These are phyloP conservation scores for Astrothelium macrocarpum DNA, from an alignment of 495 filamentous ascomycete species.

Conservation along the genomic window DNA sequence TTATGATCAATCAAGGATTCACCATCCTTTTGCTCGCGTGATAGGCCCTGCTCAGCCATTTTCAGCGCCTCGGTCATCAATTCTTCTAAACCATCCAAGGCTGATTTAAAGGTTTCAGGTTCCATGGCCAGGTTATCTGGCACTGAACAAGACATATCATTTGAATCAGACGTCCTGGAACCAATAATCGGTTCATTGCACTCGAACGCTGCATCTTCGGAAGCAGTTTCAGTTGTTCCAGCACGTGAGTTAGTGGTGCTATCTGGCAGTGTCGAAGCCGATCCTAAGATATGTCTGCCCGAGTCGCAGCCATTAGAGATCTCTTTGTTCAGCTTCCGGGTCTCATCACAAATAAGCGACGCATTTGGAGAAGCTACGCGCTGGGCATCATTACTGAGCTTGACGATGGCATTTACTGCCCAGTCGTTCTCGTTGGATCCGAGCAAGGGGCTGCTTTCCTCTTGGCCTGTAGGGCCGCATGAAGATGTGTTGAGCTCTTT, in stretches of 20 bases:
- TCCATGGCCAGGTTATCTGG: neutral
- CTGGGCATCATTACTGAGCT: neutral
- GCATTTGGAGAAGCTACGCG: neutral
- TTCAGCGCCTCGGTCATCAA: slow-evolving; percentile 1
- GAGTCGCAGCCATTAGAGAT: neutral
- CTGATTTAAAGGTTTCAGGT: neutral
- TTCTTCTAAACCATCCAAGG: neutral
- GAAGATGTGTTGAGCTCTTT: neutral
- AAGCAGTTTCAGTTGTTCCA: too few species aligned
- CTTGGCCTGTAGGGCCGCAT: neutral
- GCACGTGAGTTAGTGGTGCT: neutral
- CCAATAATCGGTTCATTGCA: neutral
- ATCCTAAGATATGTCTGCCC: neutral
- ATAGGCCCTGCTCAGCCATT: slow-evolving; percentile 1
- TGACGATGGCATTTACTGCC: neutral
- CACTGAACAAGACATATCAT: neutral
- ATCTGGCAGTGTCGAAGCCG: neutral
- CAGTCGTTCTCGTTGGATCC: neutral
- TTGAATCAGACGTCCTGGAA: neutral
- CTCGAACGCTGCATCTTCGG: too few species aligned
- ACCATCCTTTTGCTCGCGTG: neutral
- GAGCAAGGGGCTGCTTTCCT: neutral
- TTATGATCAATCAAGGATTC: neutral
- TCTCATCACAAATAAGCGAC: too few species aligned
- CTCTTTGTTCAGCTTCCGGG: neutral